Evolutionary conservation across 257 asterid species (phyloP), one percentile per base, ranked within the genome.

Genomic region (Salvia splendens): DNA sequence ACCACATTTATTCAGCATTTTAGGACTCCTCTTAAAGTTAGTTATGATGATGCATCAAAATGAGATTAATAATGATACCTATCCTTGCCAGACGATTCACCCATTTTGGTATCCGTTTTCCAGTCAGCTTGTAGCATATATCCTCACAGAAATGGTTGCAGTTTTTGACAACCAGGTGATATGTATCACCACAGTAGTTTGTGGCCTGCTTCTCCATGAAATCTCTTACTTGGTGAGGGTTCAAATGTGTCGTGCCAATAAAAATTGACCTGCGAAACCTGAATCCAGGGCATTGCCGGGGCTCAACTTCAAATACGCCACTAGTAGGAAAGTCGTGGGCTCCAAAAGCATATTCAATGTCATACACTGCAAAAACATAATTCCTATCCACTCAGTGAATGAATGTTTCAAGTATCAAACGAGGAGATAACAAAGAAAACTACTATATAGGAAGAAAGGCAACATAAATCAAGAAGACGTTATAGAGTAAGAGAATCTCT

Each of bases 111-210:
- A 87, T 84, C 46, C 72, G 77, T 14, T 77, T 87, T 57, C 92
- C 87, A 0, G 98, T 92, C 79, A 92, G 68, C 78, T 79, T 85
- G 95, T 65, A 68, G 78, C 98, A 87, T 55, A 81, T 71, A 60
- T 92, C 98, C 69, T 80, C 95, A 12, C 84, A 87, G 79, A 92
- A 92, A 76, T 92, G 98, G 82, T 92, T 89, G 84, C 98, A 92
- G 74, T 92, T 92, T 78, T 89, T 92, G 33, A 64, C 77, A 62
- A 89, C 74, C 76, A 89, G 77, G 82, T 89, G 94, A 75, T 92
- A 92, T 0, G 95, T 72, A 61, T 92, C 87, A 8, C 98, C 98
- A 32, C 74, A 54, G 86, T 84, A 89, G 68, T 77, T 76, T 32
- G 64, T 49, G 10, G 95, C 71, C 69, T 82, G 90, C 63, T 60